Evolutionary conservation across 352 stramenopile species (phyloP), one percentile per base, ranked within the genome.

Genomic region (Globisporangium nagaii): DNA sequence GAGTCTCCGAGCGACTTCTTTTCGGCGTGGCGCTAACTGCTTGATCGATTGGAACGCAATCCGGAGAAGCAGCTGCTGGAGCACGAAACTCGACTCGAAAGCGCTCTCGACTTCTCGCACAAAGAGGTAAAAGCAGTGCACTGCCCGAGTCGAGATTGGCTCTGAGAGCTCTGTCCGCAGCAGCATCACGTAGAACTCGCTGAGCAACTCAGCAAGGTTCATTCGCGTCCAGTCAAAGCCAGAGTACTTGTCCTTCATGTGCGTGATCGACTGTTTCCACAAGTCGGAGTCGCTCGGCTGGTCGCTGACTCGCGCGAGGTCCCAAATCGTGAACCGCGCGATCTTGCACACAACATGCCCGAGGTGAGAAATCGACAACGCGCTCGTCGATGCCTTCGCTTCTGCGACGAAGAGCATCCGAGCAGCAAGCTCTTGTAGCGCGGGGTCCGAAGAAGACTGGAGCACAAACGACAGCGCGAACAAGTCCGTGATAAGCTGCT

Each of bases 41-140:
- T 79, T 74, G 11, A 88, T 74, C 31, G 75, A 68, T 43, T 88
- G 67, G 35, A 95, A 90, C 31, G 75, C 71, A 53, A 93, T 83
- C 11, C 74, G 75, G 5, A 95, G 63, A 17, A 89, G 48, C n/a
- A 91, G 35, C 32, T 82, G 72, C 51, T 92, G 80, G 2, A 92
- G 49, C 11, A 87, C 50, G n/a, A 60, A 43, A 28, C 51, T 69
- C 40, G 63, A 57, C 6, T 54, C 58, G 8, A 92, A 46, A 9
- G 67, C 63, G 37, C 63, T 52, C 32, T 71, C 60, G 49, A 71
- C 71, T 19, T 88, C 77, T 19, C 50, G 45, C n/a, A 77, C 75
- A 53, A 92, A 88, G 13, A 72, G 58, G 28, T 68, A 71, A 40
- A 92, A 84, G 30, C 82, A 92, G 34, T 88, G 68, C 28, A 90